Percentiles rank a stretch among this genome's conserved stretches.
Conservation (phyloP, 257 asterid species). For the Forsythia viridissima region DNA sequence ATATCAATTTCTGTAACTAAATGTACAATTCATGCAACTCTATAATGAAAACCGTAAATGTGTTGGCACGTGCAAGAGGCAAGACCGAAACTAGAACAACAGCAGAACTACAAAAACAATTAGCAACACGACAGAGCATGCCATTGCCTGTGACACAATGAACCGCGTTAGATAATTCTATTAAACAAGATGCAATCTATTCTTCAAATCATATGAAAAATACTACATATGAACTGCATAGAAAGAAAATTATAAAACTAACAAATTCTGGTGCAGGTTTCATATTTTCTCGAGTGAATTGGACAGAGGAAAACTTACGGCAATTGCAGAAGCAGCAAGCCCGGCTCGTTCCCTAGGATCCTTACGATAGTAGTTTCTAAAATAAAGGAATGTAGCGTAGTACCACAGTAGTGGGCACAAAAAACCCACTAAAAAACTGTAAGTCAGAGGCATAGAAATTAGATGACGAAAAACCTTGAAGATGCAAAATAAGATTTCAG, state of each 20-base stretch:
- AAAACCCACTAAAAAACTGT: conserved; percentile 70
- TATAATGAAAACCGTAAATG: conserved; percentile 10
- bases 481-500: conserved; percentile 9
- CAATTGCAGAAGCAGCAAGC: conserved; percentile 95
- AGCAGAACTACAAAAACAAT: conserved; percentile 44
- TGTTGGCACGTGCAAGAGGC: conserved; percentile 15
- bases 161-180: neutral
- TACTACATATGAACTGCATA: too few relatives aligned
- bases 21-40: conserved; percentile 14
- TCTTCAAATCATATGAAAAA: too few relatives aligned
- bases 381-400: conserved; percentile 83
- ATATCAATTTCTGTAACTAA: neutral
- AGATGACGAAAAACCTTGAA: neutral
- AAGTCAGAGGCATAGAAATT: neutral
- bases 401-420: conserved; percentile 92
- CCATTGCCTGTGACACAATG: conserved; percentile 62
- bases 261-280: neutral
- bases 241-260: neutral
- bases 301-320: conserved; percentile 48
- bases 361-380: conserved; percentile 81
- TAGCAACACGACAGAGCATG: conserved; percentile 49
- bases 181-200: neutral
- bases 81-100: conserved; percentile 40
- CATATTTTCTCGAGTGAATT: neutral
- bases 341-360: conserved; percentile 99